Conservation (phyloP, 306 rosid genomes). For the Coriaria nepalensis region DNA sequence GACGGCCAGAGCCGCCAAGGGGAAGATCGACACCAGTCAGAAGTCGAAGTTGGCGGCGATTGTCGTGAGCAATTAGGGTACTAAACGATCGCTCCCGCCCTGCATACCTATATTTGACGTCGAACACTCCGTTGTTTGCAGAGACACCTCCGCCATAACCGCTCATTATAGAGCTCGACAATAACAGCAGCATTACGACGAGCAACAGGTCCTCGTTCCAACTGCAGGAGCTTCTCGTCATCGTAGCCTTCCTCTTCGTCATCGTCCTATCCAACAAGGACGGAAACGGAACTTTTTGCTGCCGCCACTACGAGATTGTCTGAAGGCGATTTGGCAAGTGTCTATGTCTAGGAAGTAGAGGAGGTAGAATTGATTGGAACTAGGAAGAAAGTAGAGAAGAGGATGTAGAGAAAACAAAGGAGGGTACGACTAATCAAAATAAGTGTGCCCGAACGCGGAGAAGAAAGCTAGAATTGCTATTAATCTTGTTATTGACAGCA, state of each 20-base stretch:
- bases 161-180: slow-evolving; percentile 4
- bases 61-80: slow-evolving; percentile 72
- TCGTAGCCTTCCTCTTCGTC: not conserved
- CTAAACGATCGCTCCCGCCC: slow-evolving; percentile 56
- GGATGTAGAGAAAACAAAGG: too few relatives aligned
- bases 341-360: too few relatives aligned
- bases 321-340: too few relatives aligned
- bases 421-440: too few relatives aligned
- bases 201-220: slow-evolving; percentile 3
- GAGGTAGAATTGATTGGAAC: too few relatives aligned
- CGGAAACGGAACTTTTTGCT: too few relatives aligned
- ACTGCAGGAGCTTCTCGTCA: slow-evolving; percentile 6
- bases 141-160: slow-evolving; percentile 7
- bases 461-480: too few relatives aligned
- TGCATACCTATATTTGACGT: slow-evolving; percentile 69
- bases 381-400: too few relatives aligned
- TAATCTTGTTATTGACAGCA: too few relatives aligned
- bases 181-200: not conserved
- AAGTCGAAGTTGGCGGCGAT: slow-evolving; percentile 60
- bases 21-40: slow-evolving; percentile 91
- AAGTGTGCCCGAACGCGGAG: too few relatives aligned
- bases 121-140: slow-evolving; percentile 49
- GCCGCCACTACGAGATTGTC: too few relatives aligned
- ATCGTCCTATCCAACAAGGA: not conserved
- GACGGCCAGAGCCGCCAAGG: slow-evolving; percentile 87